Evolutionary conservation across 805 yeast species (phyloP).

Genomic region (Saturnispora kantuleensis): DNA sequence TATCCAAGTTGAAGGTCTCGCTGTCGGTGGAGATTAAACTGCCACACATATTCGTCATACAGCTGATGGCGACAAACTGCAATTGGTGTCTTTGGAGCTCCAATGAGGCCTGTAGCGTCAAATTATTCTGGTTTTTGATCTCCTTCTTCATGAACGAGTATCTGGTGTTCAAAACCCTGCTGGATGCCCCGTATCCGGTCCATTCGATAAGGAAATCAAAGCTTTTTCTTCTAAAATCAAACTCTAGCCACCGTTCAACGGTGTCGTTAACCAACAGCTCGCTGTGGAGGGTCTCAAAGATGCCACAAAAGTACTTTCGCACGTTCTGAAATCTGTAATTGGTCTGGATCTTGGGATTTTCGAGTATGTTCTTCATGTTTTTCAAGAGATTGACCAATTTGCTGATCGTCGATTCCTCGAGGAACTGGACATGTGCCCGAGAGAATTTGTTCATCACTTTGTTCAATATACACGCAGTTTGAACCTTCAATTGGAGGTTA

Average conservation of each 20-base stretch:
- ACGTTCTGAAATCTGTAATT: constrained; percentile 66
- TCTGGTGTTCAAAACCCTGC: constrained; percentile 52
- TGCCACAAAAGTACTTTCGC: constrained; percentile 74
- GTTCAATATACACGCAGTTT: constrained; percentile 64
- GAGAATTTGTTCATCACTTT: constrained; percentile 59
- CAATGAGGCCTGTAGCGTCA: constrained; percentile 58
- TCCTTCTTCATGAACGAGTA: constrained; percentile 46
- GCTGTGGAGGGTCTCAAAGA: constrained; percentile 63
- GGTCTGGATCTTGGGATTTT: constrained; percentile 46
- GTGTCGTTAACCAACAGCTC: constrained; percentile 38
- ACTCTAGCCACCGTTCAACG: constrained; percentile 60
- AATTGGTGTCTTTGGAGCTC: constrained; percentile 70
- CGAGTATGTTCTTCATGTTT: constrained; percentile 46
- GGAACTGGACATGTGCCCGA: constrained; percentile 37
- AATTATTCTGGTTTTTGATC: constrained; percentile 28
- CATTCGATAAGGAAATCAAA: constrained; percentile 81
- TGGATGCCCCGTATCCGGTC: constrained; percentile 82
- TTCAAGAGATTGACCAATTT: constrained; percentile 55
- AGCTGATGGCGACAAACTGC: constrained; percentile 62
- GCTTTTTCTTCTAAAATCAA: constrained; percentile 74
- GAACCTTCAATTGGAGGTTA: constrained; percentile 43
- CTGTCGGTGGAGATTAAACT: constrained; percentile 50
- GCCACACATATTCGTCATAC: constrained; percentile 74
- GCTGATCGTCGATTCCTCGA: constrained; percentile 61
- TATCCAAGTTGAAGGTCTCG: constrained; percentile 60